Evolutionary conservation across 768 basidiomycete genomes (phyloP).

Genomic region (Lactarius pseudohatsudake): DNA sequence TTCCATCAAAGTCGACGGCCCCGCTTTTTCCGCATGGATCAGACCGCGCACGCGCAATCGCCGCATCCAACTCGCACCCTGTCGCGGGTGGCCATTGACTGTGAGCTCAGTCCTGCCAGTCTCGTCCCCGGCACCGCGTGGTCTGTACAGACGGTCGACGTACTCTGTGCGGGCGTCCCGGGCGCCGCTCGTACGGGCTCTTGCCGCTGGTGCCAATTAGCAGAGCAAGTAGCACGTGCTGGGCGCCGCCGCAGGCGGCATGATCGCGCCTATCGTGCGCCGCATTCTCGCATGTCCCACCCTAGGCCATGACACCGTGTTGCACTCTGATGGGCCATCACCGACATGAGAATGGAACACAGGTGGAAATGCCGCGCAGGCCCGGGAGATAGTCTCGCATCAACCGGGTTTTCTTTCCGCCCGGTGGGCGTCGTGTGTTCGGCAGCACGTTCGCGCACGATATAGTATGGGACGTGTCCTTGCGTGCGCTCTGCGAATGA

Average conservation of each 20-base stretch:
- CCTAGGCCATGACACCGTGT: background rate
- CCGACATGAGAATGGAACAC: conserved; percentile 1
- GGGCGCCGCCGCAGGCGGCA: conserved; percentile 63
- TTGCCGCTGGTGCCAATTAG: conserved; percentile 55
- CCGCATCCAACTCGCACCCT: conserved; percentile 50
- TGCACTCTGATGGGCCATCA: background rate
- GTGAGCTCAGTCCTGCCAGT: conserved; percentile 63
- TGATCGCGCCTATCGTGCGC: conserved; percentile 66
- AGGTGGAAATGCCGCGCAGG: conserved; percentile 48
- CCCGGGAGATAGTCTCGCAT: conserved; percentile 49
- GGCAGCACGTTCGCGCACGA: conserved; percentile 47
- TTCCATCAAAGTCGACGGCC: conserved; percentile 42
- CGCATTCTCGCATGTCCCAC: background rate
- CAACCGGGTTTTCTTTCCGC: conserved; percentile 56
- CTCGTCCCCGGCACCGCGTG: conserved; percentile 58
- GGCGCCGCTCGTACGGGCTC: conserved; percentile 59
- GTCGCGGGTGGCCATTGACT: conserved; percentile 66
- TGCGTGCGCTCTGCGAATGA: conserved; percentile 50
- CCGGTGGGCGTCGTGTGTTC: conserved; percentile 59
- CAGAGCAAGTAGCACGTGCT: conserved; percentile 66
- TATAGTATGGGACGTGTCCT: conserved; percentile 50
- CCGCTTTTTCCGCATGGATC: conserved; percentile 59
- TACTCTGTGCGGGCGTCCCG: conserved; percentile 44
- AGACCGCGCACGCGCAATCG: conserved; percentile 61
- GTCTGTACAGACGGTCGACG: conserved; percentile 52